Conservation (phyloP, 768 basidiomycete genomes). For the Rhodosporidiobolus sp. region DNA sequence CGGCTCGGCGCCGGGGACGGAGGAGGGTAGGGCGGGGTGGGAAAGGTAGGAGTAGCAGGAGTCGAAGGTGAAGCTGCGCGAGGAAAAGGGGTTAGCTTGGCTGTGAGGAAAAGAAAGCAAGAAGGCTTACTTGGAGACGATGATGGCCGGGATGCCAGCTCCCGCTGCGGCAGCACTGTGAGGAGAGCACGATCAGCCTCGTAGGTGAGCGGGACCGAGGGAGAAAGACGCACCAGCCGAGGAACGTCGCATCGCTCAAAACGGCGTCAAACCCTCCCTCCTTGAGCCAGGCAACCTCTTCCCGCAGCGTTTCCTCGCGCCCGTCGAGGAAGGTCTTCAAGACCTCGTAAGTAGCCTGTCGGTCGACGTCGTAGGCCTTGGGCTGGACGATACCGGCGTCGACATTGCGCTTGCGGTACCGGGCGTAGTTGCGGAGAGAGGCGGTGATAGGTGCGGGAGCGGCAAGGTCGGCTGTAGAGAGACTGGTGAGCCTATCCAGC, state of each 20-base stretch:
- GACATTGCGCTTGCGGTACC: constrained; percentile 67
- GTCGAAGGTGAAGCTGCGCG: constrained; percentile 67
- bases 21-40: constrained; percentile 13
- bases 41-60: constrained; percentile 72
- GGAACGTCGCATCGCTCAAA: constrained; percentile 71
- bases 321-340: constrained; percentile 59
- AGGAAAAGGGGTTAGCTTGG: too few relatives aligned
- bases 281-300: constrained; percentile 62
- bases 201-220: background rate
- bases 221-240: constrained; percentile 61
- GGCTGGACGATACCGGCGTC: constrained; percentile 80
- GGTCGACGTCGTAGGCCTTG: constrained; percentile 72
- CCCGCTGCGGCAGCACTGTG: constrained; percentile 60
- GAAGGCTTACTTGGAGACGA: constrained; percentile 62
- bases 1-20: background rate
- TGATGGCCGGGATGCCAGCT: constrained; percentile 63
- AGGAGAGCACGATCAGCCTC: too few relatives aligned
- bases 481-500: too few relatives aligned
- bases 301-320: constrained; percentile 58
- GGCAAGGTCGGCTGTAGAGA: background rate
- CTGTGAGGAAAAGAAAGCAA: too few relatives aligned
- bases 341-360: constrained; percentile 64
- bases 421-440: constrained; percentile 54
- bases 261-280: constrained; percentile 59
- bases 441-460: background rate